These are phyloP conservation scores for Chlamydomonas incerta DNA, from an alignment of 139 green algal genomes.

Conservation along the genomic window DNA sequence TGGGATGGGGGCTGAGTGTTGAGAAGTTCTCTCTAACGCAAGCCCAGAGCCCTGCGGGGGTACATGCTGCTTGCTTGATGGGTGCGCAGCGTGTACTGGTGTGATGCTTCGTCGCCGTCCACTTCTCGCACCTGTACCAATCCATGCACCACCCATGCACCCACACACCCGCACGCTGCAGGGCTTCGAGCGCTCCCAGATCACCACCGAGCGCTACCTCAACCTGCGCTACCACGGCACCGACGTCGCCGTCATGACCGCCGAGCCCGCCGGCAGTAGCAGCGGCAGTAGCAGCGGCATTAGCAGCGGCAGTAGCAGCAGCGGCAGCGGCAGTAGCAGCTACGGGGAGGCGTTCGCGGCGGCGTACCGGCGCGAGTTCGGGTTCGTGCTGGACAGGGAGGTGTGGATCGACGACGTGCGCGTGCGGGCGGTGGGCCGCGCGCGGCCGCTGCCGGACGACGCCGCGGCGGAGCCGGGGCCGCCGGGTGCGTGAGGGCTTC, in stretches of 20 bases:
- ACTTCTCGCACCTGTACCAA: no score
- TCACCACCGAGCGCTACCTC: conserved; percentile 82
- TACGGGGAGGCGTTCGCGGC: conserved; percentile 40
- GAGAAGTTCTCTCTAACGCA: no score
- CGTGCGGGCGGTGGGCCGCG: conserved; percentile 76
- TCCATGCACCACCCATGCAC: no score
- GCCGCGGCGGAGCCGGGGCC: not conserved
- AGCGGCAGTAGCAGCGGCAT: not conserved
- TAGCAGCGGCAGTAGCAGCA: not conserved
- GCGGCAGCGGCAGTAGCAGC: not conserved
- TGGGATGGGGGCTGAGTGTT: no score
- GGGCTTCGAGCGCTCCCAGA: conserved; percentile 71
- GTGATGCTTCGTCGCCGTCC: no score
- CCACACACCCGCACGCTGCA: no score
- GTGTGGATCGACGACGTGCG: conserved; percentile 93
- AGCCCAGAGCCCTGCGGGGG: no score
- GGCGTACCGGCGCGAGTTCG: conserved; percentile 90
- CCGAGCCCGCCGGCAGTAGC: not conserved
- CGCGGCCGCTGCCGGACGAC: conserved; percentile 45
- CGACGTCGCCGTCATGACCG: not conserved
- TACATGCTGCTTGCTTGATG: no score
- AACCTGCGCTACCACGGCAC: conserved; percentile 84
- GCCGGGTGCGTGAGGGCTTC: conserved; percentile 11
- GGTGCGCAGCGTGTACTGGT: no score
- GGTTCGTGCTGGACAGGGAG: conserved; percentile 87